Percentiles rank a stretch among this genome's conserved stretches.
Conservation (phyloP, 2,329 filamentous ascomycete genomes). For the Fusarium graminum region DNA sequence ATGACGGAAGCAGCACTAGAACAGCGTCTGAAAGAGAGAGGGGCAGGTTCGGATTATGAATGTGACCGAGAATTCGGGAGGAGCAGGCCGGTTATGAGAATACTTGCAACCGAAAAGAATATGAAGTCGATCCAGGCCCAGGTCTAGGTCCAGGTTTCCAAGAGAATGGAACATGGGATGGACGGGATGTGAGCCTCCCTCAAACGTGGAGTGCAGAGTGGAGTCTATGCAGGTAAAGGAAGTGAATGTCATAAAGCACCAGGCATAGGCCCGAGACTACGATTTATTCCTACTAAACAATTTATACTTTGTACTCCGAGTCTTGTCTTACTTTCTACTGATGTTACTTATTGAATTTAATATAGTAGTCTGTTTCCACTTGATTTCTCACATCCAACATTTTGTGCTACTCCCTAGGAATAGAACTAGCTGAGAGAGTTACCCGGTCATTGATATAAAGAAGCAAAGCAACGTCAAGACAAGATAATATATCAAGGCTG, state of each 20-base stretch:
- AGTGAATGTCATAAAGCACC: conserved; percentile 1
- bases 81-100: conserved; percentile 23
- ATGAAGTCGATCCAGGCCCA: conserved; percentile 7
- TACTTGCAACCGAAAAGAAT: conserved; percentile 21
- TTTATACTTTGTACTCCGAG: too few relatives aligned
- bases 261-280: neutral
- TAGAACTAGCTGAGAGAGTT: neutral
- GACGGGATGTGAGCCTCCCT: conserved; percentile 25
- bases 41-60: conserved; percentile 5
- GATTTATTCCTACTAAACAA: too few relatives aligned
- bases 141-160: neutral
- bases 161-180: conserved; percentile 6
- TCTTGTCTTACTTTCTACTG: too few relatives aligned
- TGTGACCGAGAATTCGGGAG: conserved; percentile 20
- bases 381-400: too few relatives aligned
- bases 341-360: too few relatives aligned
- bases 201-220: conserved; percentile 40
- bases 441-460: neutral
- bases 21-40: conserved; percentile 19
- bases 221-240: conserved; percentile 42
- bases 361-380: too few relatives aligned
- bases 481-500: neutral
- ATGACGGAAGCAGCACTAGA: conserved; percentile 29
- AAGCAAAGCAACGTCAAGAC: neutral
- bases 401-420: too few relatives aligned